Evolutionary conservation across 164 flowering plant genomes (phyloP).

Genomic region (Saururus chinensis): DNA sequence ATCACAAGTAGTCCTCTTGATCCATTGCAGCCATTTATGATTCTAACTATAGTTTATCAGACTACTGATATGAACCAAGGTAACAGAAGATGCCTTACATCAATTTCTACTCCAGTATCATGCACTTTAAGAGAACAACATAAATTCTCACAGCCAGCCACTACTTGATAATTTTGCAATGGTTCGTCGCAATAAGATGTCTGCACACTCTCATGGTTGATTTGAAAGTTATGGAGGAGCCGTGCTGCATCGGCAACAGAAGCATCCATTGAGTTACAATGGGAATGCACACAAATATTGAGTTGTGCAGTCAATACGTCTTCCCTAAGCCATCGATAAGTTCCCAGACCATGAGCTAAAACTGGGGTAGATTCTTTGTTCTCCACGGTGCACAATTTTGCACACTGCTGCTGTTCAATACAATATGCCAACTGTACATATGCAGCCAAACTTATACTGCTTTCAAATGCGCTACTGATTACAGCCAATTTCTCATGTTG

Average conservation of each 20-base stretch:
- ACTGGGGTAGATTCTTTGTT: slow-evolving; percentile 21
- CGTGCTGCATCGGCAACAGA: slow-evolving; percentile 51
- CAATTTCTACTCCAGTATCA: slow-evolving; percentile 35
- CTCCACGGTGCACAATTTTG: slow-evolving; percentile 26
- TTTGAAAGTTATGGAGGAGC: slow-evolving; percentile 36
- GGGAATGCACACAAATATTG: slow-evolving; percentile 26
- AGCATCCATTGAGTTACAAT: slow-evolving; percentile 50
- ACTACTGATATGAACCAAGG: neutral
- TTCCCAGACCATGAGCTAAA: slow-evolving; percentile 93
- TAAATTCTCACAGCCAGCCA: slow-evolving; percentile 25
- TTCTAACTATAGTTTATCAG: neutral
- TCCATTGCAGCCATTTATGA: neutral
- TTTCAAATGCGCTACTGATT: slow-evolving; percentile 85
- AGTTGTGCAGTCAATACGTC: slow-evolving; percentile 51
- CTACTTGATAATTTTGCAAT: slow-evolving; percentile 29
- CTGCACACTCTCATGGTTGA: slow-evolving; percentile 30
- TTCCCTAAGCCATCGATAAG: slow-evolving; percentile 80
- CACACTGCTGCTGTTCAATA: slow-evolving; percentile 53
- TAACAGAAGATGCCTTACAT: slow-evolving; percentile 34
- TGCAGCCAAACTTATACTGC: slow-evolving; percentile 62
- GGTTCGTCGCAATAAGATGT: slow-evolving; percentile 26
- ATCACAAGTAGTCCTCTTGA: too few species aligned
- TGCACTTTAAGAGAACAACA: slow-evolving; percentile 41
- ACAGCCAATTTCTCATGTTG: slow-evolving; percentile 70
- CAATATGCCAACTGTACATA: slow-evolving; percentile 59